Conservation (phyloP, 257 asterid genomes). For the Oldenlandia corymbosa region DNA sequence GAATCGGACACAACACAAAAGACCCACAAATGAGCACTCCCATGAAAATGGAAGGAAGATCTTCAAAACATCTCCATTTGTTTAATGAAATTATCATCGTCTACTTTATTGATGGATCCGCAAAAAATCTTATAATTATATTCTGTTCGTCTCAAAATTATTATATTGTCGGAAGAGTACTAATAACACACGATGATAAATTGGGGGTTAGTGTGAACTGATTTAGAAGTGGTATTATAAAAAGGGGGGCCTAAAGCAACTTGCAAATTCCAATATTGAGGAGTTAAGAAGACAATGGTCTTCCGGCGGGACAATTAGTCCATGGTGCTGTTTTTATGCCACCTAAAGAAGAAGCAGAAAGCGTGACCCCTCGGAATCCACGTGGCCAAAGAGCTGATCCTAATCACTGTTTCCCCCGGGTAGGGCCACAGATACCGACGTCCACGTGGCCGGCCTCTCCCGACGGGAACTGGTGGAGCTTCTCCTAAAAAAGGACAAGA, state of each 20-base stretch:
- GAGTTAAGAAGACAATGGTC: no score
- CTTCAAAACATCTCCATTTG: neutral
- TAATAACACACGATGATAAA: no score
- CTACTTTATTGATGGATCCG: no score
- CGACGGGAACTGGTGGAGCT: neutral
- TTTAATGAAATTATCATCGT: no score
- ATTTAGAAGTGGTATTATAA: no score
- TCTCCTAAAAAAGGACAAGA: slow-evolving; percentile 1
- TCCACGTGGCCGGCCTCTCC: slow-evolving; percentile 35
- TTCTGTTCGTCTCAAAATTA: no score
- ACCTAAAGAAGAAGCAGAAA: slow-evolving; percentile 19
- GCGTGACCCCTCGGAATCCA: slow-evolving; percentile 26
- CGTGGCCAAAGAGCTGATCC: slow-evolving; percentile 26
- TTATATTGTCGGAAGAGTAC: no score
- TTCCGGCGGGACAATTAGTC: slow-evolving; percentile 6
- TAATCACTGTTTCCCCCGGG: neutral
- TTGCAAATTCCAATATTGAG: no score
- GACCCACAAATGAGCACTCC: no score
- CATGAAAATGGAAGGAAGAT: neutral
- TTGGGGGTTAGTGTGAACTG: no score
- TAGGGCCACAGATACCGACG: slow-evolving; percentile 32
- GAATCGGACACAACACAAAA: neutral
- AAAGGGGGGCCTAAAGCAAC: no score
- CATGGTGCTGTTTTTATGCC: slow-evolving; percentile 27
- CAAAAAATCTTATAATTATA: no score